Evolutionary conservation across 257 asterid species (phyloP), one percentile per base, ranked within the genome.

Genomic region (Solanum chmielewskii): DNA sequence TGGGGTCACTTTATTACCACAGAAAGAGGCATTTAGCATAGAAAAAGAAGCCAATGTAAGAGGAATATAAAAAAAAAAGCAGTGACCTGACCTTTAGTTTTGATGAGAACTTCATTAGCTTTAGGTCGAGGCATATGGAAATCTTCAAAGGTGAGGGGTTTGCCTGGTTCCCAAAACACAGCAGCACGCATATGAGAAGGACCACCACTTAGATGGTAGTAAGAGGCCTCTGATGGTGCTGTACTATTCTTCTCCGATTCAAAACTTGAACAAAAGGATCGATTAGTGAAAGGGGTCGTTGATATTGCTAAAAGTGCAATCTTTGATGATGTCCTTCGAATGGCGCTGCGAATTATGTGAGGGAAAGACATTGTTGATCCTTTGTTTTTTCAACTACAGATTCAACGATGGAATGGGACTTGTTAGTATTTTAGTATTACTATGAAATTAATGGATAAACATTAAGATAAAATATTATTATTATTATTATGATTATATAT

Each of bases 61-160:
- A n/a, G 7, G 23, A 76, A 8, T n/a, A 76, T 9, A 15, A 85
- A 25, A 44, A 9, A 68, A 11, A 60, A 8, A 6, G 64, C 9
- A 56, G 18, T n/a, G 69, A 60, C 14, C 29, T 59, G 12, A 95
- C 99, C 99, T 91, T 97, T 97, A 83, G 99, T 97, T 93, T 93
- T 95, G 90, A 97, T 87, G 83, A 97, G 98, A 88, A 97, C 66
- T 90, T 97, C 99, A 87, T 95, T 93, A 69, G 91, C 94, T 89
- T 94, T 97, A 68, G 99, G 99, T 29, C 98, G 98, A 66, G 99
- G 99, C 96, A 97, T 97, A 83, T 93, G 92, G 69, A 97, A 94
- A 47, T 95, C 99, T 89, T 95, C 99, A 83, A 95, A 92, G 37
- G 95, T 94, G 60, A 95, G 91, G 35, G 99, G 97, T 56, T 95